Conservation (phyloP, 371 early-diverging fungal species). For the Mortierella sp. region DNA sequence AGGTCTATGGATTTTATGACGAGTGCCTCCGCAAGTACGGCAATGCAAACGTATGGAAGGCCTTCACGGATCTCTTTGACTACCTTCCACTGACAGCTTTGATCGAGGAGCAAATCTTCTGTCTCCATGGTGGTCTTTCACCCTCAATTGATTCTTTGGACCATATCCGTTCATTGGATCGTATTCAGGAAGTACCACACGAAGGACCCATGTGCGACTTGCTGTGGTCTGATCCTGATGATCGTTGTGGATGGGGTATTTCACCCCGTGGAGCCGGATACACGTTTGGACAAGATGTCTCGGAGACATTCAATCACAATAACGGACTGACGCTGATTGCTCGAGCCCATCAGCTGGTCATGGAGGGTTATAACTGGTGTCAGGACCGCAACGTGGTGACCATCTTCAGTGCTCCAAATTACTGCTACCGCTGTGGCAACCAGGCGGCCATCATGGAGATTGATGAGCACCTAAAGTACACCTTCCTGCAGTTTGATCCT, state of each 20-base stretch:
- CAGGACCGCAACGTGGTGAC: slow-evolving; percentile 99
- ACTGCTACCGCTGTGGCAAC: slow-evolving; percentile 98
- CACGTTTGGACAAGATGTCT: slow-evolving; percentile 96
- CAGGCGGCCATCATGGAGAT: slow-evolving; percentile 99
- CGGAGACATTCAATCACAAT: slow-evolving; percentile 95
- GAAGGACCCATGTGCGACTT: slow-evolving; percentile 99
- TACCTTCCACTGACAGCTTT: slow-evolving; percentile 98
- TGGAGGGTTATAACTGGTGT: slow-evolving; percentile 99
- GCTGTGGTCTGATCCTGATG: slow-evolving; percentile 96
- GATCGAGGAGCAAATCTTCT: slow-evolving; percentile 94
- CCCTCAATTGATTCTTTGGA: slow-evolving; percentile 98
- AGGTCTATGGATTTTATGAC: slow-evolving; percentile 99
- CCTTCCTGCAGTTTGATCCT: slow-evolving; percentile 98
- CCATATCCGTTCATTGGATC: slow-evolving; percentile 96
- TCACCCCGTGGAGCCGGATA: slow-evolving; percentile 99
- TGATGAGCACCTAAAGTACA: slow-evolving; percentile 95
- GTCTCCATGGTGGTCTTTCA: slow-evolving; percentile 99
- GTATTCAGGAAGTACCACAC: slow-evolving; percentile 99
- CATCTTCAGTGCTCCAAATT: slow-evolving; percentile 99
- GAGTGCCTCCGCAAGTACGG: slow-evolving; percentile 99
- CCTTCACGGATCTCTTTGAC: slow-evolving; percentile 99
- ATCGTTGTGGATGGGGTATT: slow-evolving; percentile 98
- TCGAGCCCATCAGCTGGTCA: slow-evolving; percentile 99
- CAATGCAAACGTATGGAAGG: slow-evolving; percentile 98
- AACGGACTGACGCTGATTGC: slow-evolving; percentile 98